phyloP scores from a whole-genome alignment of 306 rosid species.

The Sicyos baderoa region DNA sequence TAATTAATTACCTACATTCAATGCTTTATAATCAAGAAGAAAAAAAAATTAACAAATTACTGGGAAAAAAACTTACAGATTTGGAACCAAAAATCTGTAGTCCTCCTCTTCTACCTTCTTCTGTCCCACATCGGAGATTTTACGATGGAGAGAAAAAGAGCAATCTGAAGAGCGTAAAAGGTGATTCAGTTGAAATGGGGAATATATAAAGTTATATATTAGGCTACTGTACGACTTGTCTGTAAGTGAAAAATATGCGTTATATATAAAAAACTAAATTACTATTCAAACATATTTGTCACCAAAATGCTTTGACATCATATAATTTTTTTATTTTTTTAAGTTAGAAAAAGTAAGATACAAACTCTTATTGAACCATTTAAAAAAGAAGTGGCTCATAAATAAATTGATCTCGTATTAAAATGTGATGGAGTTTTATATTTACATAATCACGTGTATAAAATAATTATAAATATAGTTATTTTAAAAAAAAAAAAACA shows the following conservation, averaged over 20 bases:
- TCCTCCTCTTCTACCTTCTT: not conserved
- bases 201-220: not conserved
- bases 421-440: not conserved
- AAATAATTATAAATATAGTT: too few species aligned
- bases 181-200: constrained; percentile 3
- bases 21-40: not conserved
- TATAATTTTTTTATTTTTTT: too few species aligned
- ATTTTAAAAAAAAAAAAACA: too few species aligned
- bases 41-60: too few species aligned
- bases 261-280: too few species aligned
- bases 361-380: too few species aligned
- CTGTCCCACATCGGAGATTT: not conserved
- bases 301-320: too few species aligned
- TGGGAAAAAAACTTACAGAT: not conserved
- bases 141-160: not conserved
- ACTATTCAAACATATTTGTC: too few species aligned
- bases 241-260: not conserved
- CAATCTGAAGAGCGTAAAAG: not conserved
- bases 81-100: not conserved
- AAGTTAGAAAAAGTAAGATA: too few species aligned
- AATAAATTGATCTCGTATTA: too few species aligned
- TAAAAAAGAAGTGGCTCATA: too few species aligned
- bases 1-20: not conserved
- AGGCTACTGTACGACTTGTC: not conserved
- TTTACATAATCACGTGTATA: too few species aligned